These are phyloP conservation scores for Fusarium avenaceum DNA, from an alignment of 2,329 filamentous ascomycete genomes.

Conservation along the genomic window DNA sequence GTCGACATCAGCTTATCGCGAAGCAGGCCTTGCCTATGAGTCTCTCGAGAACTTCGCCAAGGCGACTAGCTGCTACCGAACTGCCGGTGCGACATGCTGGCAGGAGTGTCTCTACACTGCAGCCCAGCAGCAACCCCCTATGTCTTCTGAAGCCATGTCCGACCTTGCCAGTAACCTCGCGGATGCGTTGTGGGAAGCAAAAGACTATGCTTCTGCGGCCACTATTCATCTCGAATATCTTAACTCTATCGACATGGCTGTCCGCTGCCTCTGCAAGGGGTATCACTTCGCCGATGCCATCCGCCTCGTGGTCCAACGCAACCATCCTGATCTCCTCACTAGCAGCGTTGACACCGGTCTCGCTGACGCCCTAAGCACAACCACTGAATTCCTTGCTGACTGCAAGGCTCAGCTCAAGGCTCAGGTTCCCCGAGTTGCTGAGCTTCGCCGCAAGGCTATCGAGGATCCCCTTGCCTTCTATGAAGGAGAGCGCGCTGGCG, in stretches of 20 bases:
- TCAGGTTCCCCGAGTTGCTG: slow-evolving; percentile 86
- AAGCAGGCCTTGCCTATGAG: slow-evolving; percentile 92
- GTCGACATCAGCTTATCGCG: slow-evolving; percentile 80
- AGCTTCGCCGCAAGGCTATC: slow-evolving; percentile 83
- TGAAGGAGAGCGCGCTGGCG: slow-evolving; percentile 77
- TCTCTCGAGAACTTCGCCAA: slow-evolving; percentile 80
- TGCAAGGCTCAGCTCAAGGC: slow-evolving; percentile 87
- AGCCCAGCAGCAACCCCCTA: slow-evolving; percentile 72
- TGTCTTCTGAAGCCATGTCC: slow-evolving; percentile 70
- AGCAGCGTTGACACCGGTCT: slow-evolving; percentile 82
- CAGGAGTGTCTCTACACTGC: slow-evolving; percentile 89
- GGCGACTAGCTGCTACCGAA: slow-evolving; percentile 86
- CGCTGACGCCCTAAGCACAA: slow-evolving; percentile 82
- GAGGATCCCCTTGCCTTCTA: slow-evolving; percentile 91
- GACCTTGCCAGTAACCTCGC: slow-evolving; percentile 81
- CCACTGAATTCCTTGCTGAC: slow-evolving; percentile 92
- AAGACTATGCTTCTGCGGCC: slow-evolving; percentile 85
- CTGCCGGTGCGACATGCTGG: slow-evolving; percentile 83
- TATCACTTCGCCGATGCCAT: slow-evolving; percentile 92
- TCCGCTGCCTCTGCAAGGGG: slow-evolving; percentile 85
- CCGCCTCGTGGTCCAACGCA: slow-evolving; percentile 75
- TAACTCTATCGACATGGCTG: slow-evolving; percentile 75
- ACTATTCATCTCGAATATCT: slow-evolving; percentile 87
- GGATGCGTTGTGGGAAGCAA: slow-evolving; percentile 83
- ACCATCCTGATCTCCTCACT: slow-evolving; percentile 72